Evolutionary conservation across 805 yeast genomes (phyloP), one percentile per base, ranked within the genome.

Genomic region (Candida michaelii): DNA sequence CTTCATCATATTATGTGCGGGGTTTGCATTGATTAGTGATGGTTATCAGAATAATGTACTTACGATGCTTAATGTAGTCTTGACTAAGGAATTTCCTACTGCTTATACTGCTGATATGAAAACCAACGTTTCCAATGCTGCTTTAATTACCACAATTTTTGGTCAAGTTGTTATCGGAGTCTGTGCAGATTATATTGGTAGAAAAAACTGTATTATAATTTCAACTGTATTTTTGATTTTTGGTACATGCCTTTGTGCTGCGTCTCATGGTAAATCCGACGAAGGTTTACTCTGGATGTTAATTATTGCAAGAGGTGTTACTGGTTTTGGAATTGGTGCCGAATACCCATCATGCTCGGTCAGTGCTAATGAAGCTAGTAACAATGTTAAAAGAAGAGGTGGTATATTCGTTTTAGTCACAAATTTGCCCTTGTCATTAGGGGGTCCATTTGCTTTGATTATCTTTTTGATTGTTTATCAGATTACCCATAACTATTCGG

Each of bases 251-350:
- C 52, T 82, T 59, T 83, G 86, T 58, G 79, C 89, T 34, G 89
- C 86, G 15, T 69, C 89, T 10, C 85, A 83, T 51, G 90, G 89
- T 27, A 54, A 47, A 1, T 50, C 79, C 13, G 55, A 55, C 25
- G 68, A 82, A 2, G 89, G 89, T 9, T 77, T 84, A 83, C 79
- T 84, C 55, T 83, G 86, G 89, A 82, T 80, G 87, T 65, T 85
- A 54, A 77, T 80, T 35, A 79, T 85, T n/a, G 69, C 78, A 47
- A 73, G 91, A 59, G 91, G 91, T 52, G 72, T 83, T 8, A 79
- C 84, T 36, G 95, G 93, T 34, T 78, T 83, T 49, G 93, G 93
- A 48, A 77, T 83, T 43, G 89, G 89, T 48, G 88, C 88, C 27
- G 89, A 84, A 56, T 84, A 83, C 55, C 83, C 85, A 9, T 81